Percentiles rank a stretch among this genome's conserved stretches.
These are phyloP conservation scores for Huntiella savannae DNA, from an alignment of 2,329 filamentous ascomycete genomes.

Conservation along the genomic window DNA sequence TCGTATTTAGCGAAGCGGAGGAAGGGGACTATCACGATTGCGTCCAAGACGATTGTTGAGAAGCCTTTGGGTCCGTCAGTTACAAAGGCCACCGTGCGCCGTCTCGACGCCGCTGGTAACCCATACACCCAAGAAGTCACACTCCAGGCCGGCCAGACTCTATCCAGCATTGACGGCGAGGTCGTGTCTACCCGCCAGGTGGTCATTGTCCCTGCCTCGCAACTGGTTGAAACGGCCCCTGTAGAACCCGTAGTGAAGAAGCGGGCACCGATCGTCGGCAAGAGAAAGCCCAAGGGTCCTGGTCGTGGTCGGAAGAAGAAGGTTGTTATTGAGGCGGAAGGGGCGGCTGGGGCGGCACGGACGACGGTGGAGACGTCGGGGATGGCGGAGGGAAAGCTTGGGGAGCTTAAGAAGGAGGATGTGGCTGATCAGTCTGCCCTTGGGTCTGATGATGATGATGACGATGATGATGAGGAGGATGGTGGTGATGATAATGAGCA, in stretches of 20 bases:
- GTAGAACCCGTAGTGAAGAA: constrained; percentile 28
- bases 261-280: constrained; percentile 49
- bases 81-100: constrained; percentile 62
- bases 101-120: constrained; percentile 60
- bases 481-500: constrained; percentile 27
- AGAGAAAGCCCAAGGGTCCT: constrained; percentile 53
- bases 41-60: constrained; percentile 30
- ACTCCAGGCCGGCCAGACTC: constrained; percentile 53
- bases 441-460: constrained; percentile 28
- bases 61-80: constrained; percentile 34
- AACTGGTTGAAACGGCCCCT: constrained; percentile 33
- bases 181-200: constrained; percentile 42
- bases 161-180: constrained; percentile 48
- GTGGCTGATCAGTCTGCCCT: constrained; percentile 30
- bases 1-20: constrained; percentile 42
- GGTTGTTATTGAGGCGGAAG: constrained; percentile 27
- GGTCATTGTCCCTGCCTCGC: constrained; percentile 34
- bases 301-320: constrained; percentile 65
- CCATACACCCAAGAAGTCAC: constrained; percentile 70
- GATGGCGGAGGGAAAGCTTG: neutral
- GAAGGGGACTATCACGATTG: constrained; percentile 39
- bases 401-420: constrained; percentile 16
- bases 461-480: constrained; percentile 28
- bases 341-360: constrained; percentile 20
- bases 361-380: constrained; percentile 14